Conservation (phyloP, 2,329 filamentous ascomycete species). For the Didymellaceae sp. region DNA sequence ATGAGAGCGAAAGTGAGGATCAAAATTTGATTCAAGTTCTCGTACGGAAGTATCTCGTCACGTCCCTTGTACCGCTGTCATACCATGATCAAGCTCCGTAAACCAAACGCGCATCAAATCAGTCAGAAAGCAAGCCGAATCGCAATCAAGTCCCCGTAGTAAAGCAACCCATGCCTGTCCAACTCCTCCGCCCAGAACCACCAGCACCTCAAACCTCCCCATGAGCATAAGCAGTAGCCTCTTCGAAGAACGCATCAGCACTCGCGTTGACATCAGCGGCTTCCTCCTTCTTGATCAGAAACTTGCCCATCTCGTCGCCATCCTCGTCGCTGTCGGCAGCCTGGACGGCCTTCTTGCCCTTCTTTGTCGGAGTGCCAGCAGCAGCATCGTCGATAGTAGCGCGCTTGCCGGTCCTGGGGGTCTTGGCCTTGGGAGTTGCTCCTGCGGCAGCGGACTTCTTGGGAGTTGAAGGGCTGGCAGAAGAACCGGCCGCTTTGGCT, state of each 20-base stretch:
- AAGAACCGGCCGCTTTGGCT: conserved; percentile 12
- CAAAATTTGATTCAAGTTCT: no score
- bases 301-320: conserved; percentile 22
- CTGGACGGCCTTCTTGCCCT: conserved; percentile 11
- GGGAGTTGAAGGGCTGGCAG: conserved; percentile 21
- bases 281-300: conserved; percentile 32
- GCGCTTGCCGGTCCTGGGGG: conserved; percentile 27
- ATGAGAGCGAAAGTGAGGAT: neutral
- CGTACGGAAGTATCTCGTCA: no score
- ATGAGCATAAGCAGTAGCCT: neutral
- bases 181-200: neutral
- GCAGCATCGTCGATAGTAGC: conserved; percentile 5
- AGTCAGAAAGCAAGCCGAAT: neutral
- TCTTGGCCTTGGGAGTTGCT: conserved; percentile 1
- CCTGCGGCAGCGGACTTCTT: conserved; percentile 26
- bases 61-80: no score
- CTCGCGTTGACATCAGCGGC: neutral
- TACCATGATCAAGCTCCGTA: no score
- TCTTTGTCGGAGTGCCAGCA: conserved; percentile 24
- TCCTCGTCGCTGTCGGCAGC: conserved; percentile 7
- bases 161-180: no score
- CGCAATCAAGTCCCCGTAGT: no score
- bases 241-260: conserved; percentile 4
- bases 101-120: no score
- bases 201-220: neutral